Evolutionary conservation across 202 grass and related monocot species (phyloP).

Genomic region (Schoenoplectus triqueter): DNA sequence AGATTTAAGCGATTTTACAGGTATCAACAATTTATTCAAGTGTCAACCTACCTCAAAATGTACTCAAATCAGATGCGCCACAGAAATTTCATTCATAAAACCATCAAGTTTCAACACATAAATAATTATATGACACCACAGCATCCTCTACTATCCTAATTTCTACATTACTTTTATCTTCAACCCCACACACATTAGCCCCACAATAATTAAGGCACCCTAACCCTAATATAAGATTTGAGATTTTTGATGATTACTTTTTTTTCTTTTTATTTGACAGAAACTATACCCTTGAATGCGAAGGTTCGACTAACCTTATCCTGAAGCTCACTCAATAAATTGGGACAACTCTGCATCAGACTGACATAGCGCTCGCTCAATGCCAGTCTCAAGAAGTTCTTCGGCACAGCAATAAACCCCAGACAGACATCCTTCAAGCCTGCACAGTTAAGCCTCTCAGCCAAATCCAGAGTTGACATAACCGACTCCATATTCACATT

Average conservation of each 20-base stretch:
- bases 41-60: not conserved
- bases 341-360: constrained; percentile 43
- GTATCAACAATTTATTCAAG: not conserved
- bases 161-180: not conserved
- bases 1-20: not conserved
- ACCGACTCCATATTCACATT: constrained; percentile 25
- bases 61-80: constrained; percentile 2
- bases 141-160: not conserved
- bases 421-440: constrained; percentile 46
- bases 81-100: not conserved
- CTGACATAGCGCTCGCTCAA: constrained; percentile 29
- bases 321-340: constrained; percentile 34
- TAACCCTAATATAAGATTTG: not conserved
- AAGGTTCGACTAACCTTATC: constrained; percentile 31
- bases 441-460: constrained; percentile 31
- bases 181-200: not conserved
- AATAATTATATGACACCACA: not conserved
- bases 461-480: constrained; percentile 33
- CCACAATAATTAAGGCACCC: too few relatives aligned
- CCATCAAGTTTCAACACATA: not conserved
- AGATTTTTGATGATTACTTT: not conserved
- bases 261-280: constrained; percentile 10
- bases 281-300: constrained; percentile 23
- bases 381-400: constrained; percentile 43
- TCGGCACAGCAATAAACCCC: constrained; percentile 22